Evolutionary conservation across 108 stramenopile genomes (phyloP), one percentile per base, ranked within the genome.

Genomic region (Cyclotella cryptica): DNA sequence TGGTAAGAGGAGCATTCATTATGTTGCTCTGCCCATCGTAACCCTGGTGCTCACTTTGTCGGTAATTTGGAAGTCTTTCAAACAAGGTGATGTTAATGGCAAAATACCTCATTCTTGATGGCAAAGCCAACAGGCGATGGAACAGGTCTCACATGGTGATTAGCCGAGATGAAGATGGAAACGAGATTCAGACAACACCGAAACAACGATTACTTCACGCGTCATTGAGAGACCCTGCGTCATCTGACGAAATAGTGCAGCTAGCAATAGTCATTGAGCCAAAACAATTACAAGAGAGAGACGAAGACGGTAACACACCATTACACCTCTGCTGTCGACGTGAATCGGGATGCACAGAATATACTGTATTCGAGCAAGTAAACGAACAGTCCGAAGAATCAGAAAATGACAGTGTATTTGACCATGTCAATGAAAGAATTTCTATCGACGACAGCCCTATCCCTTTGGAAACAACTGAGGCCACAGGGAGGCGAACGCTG

Each of bases 1-100:
- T 72, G 64, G 42, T 45, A 26, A 49, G 47, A n/a, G n/a, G 15
- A 9, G 18, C n/a, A 49, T 1, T 49, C n/a, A n/a, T 49, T 3
- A 49, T 49, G 19, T 26, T 5, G 55, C 2, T 58, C 13, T 26
- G 22, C 13, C 19, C 0, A 24, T 58, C 3, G 24, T 24, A 13
- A 14, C 35, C 24, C 35, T 39, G 0, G 1, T 40, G 9, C 40
- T 40, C 40, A 62, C 39, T 26, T 19, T 62, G 3, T 19, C 1
- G 28, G 61, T 40, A 10, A 10, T 26, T 65, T 24, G 19, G 11
- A 21, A 65, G 60, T 39, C 45, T 72, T 29, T 72, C 71, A 0
- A 60, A 72, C 46, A 72, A 72, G 24, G 57, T 72, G 3, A 58
- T 55, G 71, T 45, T 72, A 29, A 72, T 60, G 58, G 71, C 55